Percentiles rank a stretch among this genome's conserved stretches.
Conservation (phyloP, 2,329 filamentous ascomycete species). For the Trichoderma gracile region DNA sequence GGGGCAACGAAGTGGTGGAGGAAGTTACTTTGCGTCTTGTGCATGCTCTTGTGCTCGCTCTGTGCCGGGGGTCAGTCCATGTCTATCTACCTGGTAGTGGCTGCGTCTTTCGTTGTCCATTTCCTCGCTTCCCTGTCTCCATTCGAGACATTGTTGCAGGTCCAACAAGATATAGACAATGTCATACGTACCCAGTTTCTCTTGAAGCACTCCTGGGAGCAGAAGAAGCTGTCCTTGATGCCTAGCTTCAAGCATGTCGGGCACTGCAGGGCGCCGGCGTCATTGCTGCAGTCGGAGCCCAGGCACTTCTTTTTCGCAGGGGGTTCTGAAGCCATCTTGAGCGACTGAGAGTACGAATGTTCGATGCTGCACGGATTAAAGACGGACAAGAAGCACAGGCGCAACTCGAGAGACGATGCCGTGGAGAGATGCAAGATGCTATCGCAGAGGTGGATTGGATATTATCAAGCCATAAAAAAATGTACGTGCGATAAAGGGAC, state of each 20-base stretch:
- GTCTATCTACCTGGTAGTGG: neutral
- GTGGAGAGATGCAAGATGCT: neutral
- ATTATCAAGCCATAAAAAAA: slow-evolving; percentile 4
- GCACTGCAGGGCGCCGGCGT: slow-evolving; percentile 84
- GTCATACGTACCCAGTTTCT: slow-evolving; percentile 78
- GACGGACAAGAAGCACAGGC: neutral
- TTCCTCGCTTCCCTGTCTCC: neutral
- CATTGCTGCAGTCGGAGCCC: slow-evolving; percentile 81
- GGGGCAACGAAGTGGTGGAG: slow-evolving; percentile 74
- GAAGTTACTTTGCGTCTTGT: slow-evolving; percentile 74
- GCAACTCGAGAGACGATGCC: neutral
- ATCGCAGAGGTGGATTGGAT: neutral
- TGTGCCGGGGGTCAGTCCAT: slow-evolving; percentile 41
- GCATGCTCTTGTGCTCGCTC: slow-evolving; percentile 71
- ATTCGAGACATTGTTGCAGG: neutral
- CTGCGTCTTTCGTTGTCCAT: neutral
- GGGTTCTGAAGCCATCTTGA: slow-evolving; percentile 49
- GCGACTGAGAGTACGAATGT: slow-evolving; percentile 29
- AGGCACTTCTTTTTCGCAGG: slow-evolving; percentile 69
- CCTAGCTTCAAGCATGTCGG: slow-evolving; percentile 91
- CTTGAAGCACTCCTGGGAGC: slow-evolving; percentile 98
- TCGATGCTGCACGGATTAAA: neutral
- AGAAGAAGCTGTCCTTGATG: slow-evolving; percentile 90
- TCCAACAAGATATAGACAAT: too few species aligned
- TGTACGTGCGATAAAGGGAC: slow-evolving; percentile 1